Conservation (phyloP, 164 flowering plant genomes). For the Nymphaea thermarum region DNA sequence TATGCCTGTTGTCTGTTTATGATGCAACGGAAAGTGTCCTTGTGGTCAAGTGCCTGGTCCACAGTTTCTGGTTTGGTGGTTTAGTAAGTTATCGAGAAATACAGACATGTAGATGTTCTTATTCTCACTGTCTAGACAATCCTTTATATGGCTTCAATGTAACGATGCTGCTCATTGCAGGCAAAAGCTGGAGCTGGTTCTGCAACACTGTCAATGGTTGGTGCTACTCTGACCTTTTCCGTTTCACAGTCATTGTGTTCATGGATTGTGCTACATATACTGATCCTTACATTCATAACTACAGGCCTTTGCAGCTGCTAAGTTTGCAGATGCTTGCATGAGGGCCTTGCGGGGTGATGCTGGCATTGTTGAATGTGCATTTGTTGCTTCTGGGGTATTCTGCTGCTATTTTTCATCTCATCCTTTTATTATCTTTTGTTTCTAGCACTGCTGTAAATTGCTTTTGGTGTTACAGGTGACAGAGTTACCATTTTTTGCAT, state of each 20-base stretch:
- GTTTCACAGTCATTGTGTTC: background rate
- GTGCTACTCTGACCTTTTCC: slow-evolving; percentile 4
- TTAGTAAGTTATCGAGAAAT: too few relatives aligned
- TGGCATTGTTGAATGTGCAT: slow-evolving; percentile 68
- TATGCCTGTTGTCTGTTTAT: too few relatives aligned
- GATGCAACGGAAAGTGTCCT: too few relatives aligned
- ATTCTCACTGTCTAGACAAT: too few relatives aligned
- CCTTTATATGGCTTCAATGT: too few relatives aligned
- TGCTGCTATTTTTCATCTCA: background rate
- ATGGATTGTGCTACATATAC: background rate
- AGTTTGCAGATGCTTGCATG: slow-evolving; percentile 89
- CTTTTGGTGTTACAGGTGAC: slow-evolving; percentile 44
- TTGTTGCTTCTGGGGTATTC: slow-evolving; percentile 65
- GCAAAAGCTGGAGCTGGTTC: slow-evolving; percentile 98
- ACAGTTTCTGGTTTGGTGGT: too few relatives aligned
- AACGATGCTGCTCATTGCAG: slow-evolving; percentile 26
- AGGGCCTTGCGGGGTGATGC: slow-evolving; percentile 87
- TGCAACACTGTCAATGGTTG: slow-evolving; percentile 93
- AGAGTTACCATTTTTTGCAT: slow-evolving; percentile 92
- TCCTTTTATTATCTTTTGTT: background rate
- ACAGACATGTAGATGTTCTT: too few relatives aligned
- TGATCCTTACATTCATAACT: background rate
- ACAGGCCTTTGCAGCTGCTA: slow-evolving; percentile 86
- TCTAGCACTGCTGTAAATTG: background rate
- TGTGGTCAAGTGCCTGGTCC: too few relatives aligned